Percentiles rank a stretch among this genome's conserved stretches.
phyloP scores from a whole-genome alignment of 73 alveolate genomes.

The Tetrahymena thermophila region DNA sequence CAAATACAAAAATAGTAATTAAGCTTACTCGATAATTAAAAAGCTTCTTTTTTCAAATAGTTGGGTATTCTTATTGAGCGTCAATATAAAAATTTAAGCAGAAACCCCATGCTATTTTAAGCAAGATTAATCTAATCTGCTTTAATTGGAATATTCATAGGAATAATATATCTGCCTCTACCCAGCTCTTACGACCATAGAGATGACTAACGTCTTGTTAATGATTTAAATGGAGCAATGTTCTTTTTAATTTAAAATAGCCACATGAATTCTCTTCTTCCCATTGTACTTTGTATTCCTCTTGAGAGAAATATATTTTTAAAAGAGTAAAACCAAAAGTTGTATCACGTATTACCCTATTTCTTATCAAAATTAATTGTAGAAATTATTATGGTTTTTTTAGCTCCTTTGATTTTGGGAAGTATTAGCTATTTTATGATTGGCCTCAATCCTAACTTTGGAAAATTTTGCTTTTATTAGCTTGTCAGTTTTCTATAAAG shows the following conservation, averaged over 20 bases:
- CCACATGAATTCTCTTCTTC: constrained; percentile 11
- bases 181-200: constrained; percentile 24
- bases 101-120: neutral
- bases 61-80: neutral
- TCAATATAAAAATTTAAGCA: neutral
- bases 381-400: constrained; percentile 3
- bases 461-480: neutral
- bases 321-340: constrained; percentile 18
- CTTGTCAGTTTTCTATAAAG: neutral
- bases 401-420: constrained; percentile 17
- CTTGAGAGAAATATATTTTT: constrained; percentile 28
- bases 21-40: neutral
- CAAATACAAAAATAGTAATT: neutral
- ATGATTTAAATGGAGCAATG: neutral
- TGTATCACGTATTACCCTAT: constrained; percentile 11
- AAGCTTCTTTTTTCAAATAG: neutral
- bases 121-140: neutral
- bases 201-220: constrained; percentile 22
- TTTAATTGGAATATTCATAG: constrained; percentile 14
- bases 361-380: constrained; percentile 19
- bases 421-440: constrained; percentile 19
- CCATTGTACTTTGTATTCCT: constrained; percentile 11
- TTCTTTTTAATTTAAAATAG: constrained; percentile 6
- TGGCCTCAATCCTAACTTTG: constrained; percentile 2
- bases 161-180: constrained; percentile 6